phyloP scores from a whole-genome alignment of 352 stramenopile genomes.

The Phytophthora cryptogea region DNA sequence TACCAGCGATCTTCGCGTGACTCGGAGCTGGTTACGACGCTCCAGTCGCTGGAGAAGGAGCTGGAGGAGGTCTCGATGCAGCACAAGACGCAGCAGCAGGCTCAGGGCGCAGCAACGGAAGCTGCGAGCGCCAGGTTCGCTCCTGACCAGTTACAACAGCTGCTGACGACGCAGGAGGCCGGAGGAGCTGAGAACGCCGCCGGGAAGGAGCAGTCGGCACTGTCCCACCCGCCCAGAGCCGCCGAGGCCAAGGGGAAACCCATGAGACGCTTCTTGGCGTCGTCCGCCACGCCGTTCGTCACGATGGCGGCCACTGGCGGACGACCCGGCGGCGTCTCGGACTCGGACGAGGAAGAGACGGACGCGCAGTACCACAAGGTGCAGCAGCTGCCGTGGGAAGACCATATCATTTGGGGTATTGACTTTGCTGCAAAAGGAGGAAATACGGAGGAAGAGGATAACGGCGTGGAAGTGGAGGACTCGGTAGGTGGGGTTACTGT shows the following conservation, averaged over 20 bases:
- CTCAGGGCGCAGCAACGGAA: slow-evolving; percentile 15
- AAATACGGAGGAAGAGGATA: slow-evolving; percentile 16
- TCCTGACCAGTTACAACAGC: slow-evolving; percentile 65
- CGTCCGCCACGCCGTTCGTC: slow-evolving; percentile 63
- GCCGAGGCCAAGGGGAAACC: slow-evolving; percentile 66
- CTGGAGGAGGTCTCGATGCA: slow-evolving; percentile 51
- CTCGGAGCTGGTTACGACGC: slow-evolving; percentile 53
- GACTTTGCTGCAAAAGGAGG: slow-evolving; percentile 48
- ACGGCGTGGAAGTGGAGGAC: slow-evolving; percentile 64
- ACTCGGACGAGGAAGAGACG: slow-evolving; percentile 28
- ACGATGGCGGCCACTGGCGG: slow-evolving; percentile 34
- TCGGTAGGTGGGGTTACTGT: slow-evolving; percentile 31
- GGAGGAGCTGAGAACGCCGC: slow-evolving; percentile 36
- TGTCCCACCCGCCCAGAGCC: slow-evolving; percentile 31
- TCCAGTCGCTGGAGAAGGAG: slow-evolving; percentile 60
- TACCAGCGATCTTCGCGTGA: slow-evolving; percentile 67
- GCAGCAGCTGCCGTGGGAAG: slow-evolving; percentile 82
- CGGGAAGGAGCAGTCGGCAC: slow-evolving; percentile 49
- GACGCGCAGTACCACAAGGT: slow-evolving; percentile 82
- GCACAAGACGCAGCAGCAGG: slow-evolving; percentile 33
- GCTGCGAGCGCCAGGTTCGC: slow-evolving; percentile 43
- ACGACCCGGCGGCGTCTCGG: slow-evolving; percentile 11
- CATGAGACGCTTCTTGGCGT: slow-evolving; percentile 70
- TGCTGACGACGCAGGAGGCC: slow-evolving; percentile 61
- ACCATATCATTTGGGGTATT: slow-evolving; percentile 80